phyloP scores from a whole-genome alignment of 2,329 filamentous ascomycete genomes.

The Leptographium wingfieldii region DNA sequence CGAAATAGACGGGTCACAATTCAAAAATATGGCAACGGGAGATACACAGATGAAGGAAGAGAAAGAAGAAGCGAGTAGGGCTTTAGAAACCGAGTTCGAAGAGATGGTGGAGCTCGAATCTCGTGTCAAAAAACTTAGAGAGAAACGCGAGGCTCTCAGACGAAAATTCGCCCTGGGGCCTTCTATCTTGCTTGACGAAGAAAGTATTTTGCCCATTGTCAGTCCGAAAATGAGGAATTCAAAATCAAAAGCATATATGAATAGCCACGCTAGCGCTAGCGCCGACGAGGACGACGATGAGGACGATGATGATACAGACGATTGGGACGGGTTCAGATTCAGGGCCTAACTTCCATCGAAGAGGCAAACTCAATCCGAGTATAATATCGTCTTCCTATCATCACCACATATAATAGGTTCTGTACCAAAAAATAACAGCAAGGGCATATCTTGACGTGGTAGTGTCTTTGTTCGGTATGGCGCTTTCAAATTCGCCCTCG shows the following conservation, averaged over 20 bases:
- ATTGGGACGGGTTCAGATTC: slow-evolving; percentile 50
- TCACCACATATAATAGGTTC: not conserved
- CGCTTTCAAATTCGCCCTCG: not conserved
- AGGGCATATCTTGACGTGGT: not conserved
- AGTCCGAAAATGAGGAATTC: slow-evolving; percentile 18
- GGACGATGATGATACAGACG: slow-evolving; percentile 34
- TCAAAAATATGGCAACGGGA: not conserved
- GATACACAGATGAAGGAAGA: slow-evolving; percentile 45
- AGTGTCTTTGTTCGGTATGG: not conserved
- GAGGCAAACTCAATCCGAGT: not conserved
- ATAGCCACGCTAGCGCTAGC: not conserved
- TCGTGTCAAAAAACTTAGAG: slow-evolving; percentile 54
- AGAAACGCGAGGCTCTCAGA: slow-evolving; percentile 53
- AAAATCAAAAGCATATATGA: not conserved
- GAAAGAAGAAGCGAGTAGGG: slow-evolving; percentile 61
- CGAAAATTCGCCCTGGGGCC: slow-evolving; percentile 3
- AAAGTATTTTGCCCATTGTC: slow-evolving; percentile 24
- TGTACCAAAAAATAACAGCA: too few relatives aligned
- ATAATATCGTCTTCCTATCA: not conserved
- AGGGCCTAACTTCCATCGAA: slow-evolving; percentile 2
- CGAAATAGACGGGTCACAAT: not conserved
- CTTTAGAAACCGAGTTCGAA: slow-evolving; percentile 66
- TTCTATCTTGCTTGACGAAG: slow-evolving; percentile 18
- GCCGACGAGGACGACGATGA: slow-evolving; percentile 28
- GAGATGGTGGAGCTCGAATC: slow-evolving; percentile 72